Evolutionary conservation across 2,329 filamentous ascomycete genomes (phyloP).

Genomic region (Diplocarpon rosae): DNA sequence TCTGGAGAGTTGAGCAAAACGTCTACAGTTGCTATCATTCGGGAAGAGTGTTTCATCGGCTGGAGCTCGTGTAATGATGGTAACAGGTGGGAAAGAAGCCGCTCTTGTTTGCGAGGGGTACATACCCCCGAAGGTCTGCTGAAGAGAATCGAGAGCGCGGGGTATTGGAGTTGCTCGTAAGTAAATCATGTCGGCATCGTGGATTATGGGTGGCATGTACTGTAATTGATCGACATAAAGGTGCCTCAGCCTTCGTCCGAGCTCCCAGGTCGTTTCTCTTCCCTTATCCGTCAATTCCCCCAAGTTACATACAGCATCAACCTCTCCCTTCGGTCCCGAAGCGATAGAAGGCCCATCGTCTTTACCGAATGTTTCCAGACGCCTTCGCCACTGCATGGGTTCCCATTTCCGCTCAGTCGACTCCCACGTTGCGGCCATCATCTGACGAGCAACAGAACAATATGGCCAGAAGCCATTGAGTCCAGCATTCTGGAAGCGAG

Average conservation of each 20-base stretch:
- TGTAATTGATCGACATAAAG: constrained; percentile 66
- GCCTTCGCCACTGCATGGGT: constrained; percentile 48
- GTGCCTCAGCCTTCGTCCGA: constrained; percentile 55
- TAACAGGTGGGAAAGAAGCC: constrained; percentile 45
- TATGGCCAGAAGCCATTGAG: constrained; percentile 76
- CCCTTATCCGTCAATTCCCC: constrained; percentile 69
- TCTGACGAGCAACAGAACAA: constrained; percentile 64
- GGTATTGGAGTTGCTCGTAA: constrained; percentile 65
- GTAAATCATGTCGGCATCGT: constrained; percentile 51
- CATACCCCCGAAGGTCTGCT: constrained; percentile 64
- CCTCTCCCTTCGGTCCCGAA: constrained; percentile 53
- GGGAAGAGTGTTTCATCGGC: constrained; percentile 71
- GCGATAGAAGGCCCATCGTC: constrained; percentile 62
- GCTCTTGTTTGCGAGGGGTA: constrained; percentile 49
- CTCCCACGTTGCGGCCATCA: constrained; percentile 51
- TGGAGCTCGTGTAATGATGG: constrained; percentile 52
- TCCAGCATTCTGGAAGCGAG: constrained; percentile 75
- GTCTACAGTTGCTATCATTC: constrained; percentile 63
- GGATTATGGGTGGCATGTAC: constrained; percentile 53
- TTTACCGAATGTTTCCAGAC: constrained; percentile 70
- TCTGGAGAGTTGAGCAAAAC: constrained; percentile 57
- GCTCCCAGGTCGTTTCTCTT: constrained; percentile 56
- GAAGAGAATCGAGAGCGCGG: constrained; percentile 65
- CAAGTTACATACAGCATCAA: constrained; percentile 72
- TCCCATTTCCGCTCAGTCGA: constrained; percentile 31